Evolutionary conservation across 495 filamentous ascomycete genomes (phyloP).

Genomic region (Daldinia loculata): DNA sequence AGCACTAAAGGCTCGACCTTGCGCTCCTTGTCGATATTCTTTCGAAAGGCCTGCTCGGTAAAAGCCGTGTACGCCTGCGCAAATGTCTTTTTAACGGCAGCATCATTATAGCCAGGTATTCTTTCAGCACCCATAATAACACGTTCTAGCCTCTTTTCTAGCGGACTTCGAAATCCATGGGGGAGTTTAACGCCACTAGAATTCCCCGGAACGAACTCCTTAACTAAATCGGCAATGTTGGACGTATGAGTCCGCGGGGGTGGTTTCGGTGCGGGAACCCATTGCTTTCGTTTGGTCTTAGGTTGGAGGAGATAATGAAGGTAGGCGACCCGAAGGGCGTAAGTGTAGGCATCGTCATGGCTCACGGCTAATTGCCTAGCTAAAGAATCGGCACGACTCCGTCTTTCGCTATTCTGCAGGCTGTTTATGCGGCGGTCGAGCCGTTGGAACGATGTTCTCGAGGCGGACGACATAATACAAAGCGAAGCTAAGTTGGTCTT

Average conservation of each 20-base stretch:
- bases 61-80: constrained; percentile 76
- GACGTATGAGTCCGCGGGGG: constrained; percentile 70
- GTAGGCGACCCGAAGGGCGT: constrained; percentile 89
- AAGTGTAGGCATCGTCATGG: constrained; percentile 83
- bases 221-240: constrained; percentile 73
- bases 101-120: constrained; percentile 85
- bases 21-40: constrained; percentile 91
- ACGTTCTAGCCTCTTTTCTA: constrained; percentile 80
- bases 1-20: constrained; percentile 93
- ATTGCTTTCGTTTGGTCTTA: constrained; percentile 84
- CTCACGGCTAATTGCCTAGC: constrained; percentile 53
- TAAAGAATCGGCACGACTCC: constrained; percentile 50
- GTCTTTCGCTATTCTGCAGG: constrained; percentile 50
- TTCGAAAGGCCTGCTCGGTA: constrained; percentile 82
- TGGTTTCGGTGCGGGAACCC: constrained; percentile 71
- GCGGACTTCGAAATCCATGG: constrained; percentile 68
- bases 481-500: constrained; percentile 22
- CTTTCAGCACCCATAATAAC: constrained; percentile 73
- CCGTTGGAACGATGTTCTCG: constrained; percentile 49
- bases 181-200: constrained; percentile 56
- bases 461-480: constrained; percentile 56
- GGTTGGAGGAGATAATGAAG: constrained; percentile 93
- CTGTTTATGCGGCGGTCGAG: constrained; percentile 56
- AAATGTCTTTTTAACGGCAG: constrained; percentile 88
- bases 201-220: constrained; percentile 59